Base-by-base conservation (phyloP, 371 early-diverging fungal species). In the Mucor ambiguus region DNA sequence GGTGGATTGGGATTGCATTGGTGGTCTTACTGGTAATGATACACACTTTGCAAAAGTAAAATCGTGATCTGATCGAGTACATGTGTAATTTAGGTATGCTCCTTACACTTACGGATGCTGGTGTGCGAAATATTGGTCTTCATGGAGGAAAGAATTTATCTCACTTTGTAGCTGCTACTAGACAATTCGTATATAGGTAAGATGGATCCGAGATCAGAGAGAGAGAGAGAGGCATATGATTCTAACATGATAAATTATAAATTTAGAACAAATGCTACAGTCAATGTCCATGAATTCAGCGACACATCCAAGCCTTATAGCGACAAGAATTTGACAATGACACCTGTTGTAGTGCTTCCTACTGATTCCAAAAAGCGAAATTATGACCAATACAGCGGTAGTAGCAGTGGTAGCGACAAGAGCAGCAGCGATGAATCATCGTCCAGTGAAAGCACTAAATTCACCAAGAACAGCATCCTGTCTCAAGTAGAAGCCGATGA, bases 91-190 rank as follows among this genome's bases (percentile, higher is more conserved):
- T 72, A 89, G 94, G 97, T 29, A 90, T 95, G 92, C 75, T 98
- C 11, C 80, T 97, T 67, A 97, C 96, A 3, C 73, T 95, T 67
- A 89, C 95, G 0, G 95, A 94, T 72, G 85, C 86, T 0, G 96
- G 95, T 18, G 66, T 79, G 24, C 72, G 73, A 18, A 78, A 83
- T 52, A 62, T 93, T 37, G 79, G 75, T 22, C 22, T 95, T n/a
- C 76, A 88, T 58, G 94, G 94, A 16, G 89, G 89, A 3, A 87
- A 81, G 54, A 95, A 95, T 66, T 63, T 95, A 65, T 87, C 92
- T 0, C 95, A 96, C 69, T 85, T 89, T 41, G 60, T 98, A 61
- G 93, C 90, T 3, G 86, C 93, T 7, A 91, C 91, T 4, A 85
- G 97, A 37, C 87, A 89, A 56, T 97, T 96, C 73, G 79, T 94